A percentile compares a stretch with the other conserved stretches of the same genome.
These are phyloP conservation scores for Fraxinus nigra DNA, from an alignment of 305 asterid genomes.

Conservation along the genomic window DNA sequence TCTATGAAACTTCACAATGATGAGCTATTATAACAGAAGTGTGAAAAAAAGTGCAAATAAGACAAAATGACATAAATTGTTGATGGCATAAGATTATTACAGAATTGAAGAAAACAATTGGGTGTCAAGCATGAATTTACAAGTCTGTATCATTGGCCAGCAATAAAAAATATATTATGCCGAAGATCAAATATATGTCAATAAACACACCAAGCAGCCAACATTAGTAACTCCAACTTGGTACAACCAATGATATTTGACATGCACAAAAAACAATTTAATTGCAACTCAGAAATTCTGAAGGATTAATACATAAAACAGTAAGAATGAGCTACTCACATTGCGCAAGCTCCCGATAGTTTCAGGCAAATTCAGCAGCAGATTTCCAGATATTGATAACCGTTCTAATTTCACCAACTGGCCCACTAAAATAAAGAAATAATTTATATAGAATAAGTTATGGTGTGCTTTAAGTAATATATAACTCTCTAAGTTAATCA, in stretches of 20 bases:
- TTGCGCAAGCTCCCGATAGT: slow-evolving; percentile 96
- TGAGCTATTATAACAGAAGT: not conserved
- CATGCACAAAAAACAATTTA: not conserved
- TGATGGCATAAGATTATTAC: not conserved
- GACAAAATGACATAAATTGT: not conserved
- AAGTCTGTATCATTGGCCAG: not conserved
- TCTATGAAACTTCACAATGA: not conserved
- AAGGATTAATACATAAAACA: not conserved
- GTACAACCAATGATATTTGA: not conserved
- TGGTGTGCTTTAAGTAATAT: slow-evolving; percentile 8
- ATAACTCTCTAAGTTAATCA: slow-evolving; percentile 9
- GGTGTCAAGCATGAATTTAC: not conserved
- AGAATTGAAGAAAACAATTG: not conserved
- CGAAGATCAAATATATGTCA: not conserved
- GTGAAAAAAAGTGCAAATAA: not conserved
- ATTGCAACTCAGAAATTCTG: not conserved
- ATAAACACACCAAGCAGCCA: not conserved
- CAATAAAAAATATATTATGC: not conserved
- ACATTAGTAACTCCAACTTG: not conserved
- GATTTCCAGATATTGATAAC: slow-evolving; percentile 71
- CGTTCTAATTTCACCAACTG: slow-evolving; percentile 93
- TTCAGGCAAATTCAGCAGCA: slow-evolving; percentile 67
- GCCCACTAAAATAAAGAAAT: slow-evolving; percentile 64
- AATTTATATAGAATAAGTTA: slow-evolving; percentile 9
- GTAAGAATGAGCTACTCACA: slow-evolving; percentile 51